phyloP scores from a whole-genome alignment of 1,284 basidiomycete species.

The Termitomyces sp. region DNA sequence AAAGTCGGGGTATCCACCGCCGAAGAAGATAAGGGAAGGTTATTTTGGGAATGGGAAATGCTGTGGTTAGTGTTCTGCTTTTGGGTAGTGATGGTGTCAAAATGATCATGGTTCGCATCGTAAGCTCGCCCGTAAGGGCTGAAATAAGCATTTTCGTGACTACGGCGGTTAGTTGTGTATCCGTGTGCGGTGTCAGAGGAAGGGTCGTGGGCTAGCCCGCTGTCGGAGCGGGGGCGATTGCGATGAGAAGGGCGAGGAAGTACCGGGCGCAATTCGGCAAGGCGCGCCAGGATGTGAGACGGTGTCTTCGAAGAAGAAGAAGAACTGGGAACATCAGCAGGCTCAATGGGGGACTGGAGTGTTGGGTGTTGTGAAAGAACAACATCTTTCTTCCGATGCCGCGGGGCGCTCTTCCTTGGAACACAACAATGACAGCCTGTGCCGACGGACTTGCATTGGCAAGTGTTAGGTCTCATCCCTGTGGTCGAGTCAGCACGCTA shows the following conservation, averaged over 20 bases:
- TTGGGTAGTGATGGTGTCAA: constrained; percentile 3
- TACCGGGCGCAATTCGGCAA: constrained; percentile 52
- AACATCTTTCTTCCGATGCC: constrained; percentile 24
- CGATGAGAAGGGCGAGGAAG: constrained; percentile 40
- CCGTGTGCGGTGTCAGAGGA: constrained; percentile 34
- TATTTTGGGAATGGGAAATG: constrained; percentile 10
- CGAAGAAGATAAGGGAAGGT: constrained; percentile 16
- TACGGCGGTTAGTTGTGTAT: constrained; percentile 36
- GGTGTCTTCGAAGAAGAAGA: constrained; percentile 22
- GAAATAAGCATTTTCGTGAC: constrained; percentile 40
- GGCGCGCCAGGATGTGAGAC: constrained; percentile 45
- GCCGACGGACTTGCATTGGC: constrained; percentile 39
- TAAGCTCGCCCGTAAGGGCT: constrained; percentile 64
- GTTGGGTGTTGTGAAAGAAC: background rate
- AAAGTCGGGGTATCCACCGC: constrained; percentile 10
- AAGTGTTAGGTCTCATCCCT: constrained; percentile 31
- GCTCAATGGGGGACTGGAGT: background rate
- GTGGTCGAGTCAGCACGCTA: constrained; percentile 34
- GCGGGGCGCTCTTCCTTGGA: constrained; percentile 31
- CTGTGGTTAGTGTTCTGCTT: background rate
- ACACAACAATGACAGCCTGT: constrained; percentile 56
- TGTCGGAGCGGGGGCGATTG: constrained; percentile 8
- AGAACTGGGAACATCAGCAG: background rate
- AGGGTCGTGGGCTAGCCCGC: constrained; percentile 36
- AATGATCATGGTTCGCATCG: constrained; percentile 32